Evolutionary conservation across 345 rosid species (phyloP), one percentile per base, ranked within the genome.

Genomic region (Corchorus olitorius): DNA sequence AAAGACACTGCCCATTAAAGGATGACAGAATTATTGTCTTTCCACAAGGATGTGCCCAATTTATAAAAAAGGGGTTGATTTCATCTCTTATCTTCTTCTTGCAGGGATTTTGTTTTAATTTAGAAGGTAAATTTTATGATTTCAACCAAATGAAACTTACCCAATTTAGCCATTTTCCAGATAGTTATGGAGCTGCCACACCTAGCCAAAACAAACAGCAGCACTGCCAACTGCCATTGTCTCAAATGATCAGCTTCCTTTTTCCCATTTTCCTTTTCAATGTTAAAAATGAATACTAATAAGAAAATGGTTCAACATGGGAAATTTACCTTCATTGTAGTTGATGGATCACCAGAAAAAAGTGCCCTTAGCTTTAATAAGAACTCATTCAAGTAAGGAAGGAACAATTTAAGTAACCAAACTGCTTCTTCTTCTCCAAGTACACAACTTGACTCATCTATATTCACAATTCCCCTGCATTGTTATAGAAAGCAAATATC

Each of bases 261-360:
- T 3, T 72, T 43, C n/a, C 6, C 64, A 9, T 60, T 55, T 53
- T 73, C 70, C 53, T 58, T 33, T 15, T 7, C 19, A 15, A 70
- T 22, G 43, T 15, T 14, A 54, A 50, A 58, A 67, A 49, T 16
- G 61, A 35, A 17, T 52, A 37, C 34, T 10, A 17, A n/a, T 16
- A 12, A 6, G n/a, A 37, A 17, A 22, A 1, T 5, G 37, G 14
- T 15, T 15, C 10, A 22, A 52, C 17, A 10, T 3, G 66, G 39
- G 41, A 60, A 17, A 35, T 27, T 77, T 83, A 91, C 99, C 94
- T 93, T 96, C 90, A 96, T 93, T 0, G 98, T 93, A 34, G 95
- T 92, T 8, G 89, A 82, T 64, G 99, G 95, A 76, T 96, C 98
- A 59, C 98, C 99, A 48, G 95, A 90, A 80, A 93, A 92, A 62